These are phyloP conservation scores for Poteriospumella lacustris DNA, from an alignment of 108 stramenopile species.

Conservation along the genomic window DNA sequence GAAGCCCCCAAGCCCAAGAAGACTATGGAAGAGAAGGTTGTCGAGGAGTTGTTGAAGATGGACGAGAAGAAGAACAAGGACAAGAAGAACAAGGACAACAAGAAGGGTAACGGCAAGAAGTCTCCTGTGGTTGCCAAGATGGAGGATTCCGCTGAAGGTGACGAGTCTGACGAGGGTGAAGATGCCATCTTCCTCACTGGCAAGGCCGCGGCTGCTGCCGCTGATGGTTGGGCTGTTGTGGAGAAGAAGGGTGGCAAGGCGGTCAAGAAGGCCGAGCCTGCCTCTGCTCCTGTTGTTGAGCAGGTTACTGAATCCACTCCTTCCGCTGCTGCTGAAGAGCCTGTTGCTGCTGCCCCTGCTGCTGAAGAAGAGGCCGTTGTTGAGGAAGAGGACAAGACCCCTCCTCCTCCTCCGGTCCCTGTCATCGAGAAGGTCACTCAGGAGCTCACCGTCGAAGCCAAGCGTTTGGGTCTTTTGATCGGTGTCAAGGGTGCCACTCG, in stretches of 20 bases:
- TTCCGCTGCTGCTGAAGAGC: background rate
- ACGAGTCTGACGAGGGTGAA: background rate
- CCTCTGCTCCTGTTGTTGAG: background rate
- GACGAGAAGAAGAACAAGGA: too few species aligned
- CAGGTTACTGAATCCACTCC: background rate
- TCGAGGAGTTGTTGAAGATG: too few species aligned
- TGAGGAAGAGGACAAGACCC: background rate
- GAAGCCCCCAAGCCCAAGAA: too few species aligned
- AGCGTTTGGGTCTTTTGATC: background rate
- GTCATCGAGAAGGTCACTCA: background rate
- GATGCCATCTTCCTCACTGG: background rate
- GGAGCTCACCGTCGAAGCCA: background rate
- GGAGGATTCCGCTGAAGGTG: too few species aligned
- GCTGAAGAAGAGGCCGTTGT: background rate
- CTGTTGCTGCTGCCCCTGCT: background rate
- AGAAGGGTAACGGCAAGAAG: background rate
- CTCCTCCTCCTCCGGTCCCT: background rate
- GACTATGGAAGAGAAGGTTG: too few species aligned
- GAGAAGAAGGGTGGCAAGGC: background rate
- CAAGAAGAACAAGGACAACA: too few species aligned
- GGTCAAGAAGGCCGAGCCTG: background rate
- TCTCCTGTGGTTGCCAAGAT: background rate
- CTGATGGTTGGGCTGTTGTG: background rate
- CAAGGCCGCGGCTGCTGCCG: background rate
- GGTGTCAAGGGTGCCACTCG: conserved; percentile 1